phyloP scores from a whole-genome alignment of 768 basidiomycete species.

The Tubosaeta sp. region DNA sequence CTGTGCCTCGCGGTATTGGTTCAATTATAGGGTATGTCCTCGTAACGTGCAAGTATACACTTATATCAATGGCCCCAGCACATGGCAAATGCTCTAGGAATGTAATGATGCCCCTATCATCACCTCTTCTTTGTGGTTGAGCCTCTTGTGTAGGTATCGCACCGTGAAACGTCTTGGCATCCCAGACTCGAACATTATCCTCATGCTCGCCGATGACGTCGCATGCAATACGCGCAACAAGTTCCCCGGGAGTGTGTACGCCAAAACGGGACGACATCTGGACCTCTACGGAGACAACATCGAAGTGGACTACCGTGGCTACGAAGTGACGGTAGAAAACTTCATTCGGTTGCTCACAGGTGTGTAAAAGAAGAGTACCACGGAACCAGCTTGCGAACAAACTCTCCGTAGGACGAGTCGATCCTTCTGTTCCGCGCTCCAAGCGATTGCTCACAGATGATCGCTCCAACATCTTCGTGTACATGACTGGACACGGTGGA shows the following conservation, averaged over 20 bases:
- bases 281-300: slow-evolving; percentile 96
- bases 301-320: slow-evolving; percentile 97
- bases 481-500: slow-evolving; percentile 98
- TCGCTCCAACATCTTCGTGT: slow-evolving; percentile 89
- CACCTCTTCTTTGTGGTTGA: background rate
- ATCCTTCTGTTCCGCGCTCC: slow-evolving; percentile 79
- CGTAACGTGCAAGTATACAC: background rate
- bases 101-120: slow-evolving; percentile 47
- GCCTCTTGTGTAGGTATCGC: slow-evolving; percentile 66
- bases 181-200: slow-evolving; percentile 97
- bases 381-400: background rate
- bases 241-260: slow-evolving; percentile 89
- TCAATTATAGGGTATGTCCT: slow-evolving; percentile 87
- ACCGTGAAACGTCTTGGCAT: slow-evolving; percentile 98
- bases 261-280: slow-evolving; percentile 73
- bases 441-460: slow-evolving; percentile 92
- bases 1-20: slow-evolving; percentile 94
- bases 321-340: slow-evolving; percentile 97
- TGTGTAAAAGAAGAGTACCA: slow-evolving; percentile 31
- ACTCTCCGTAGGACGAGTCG: slow-evolving; percentile 65
- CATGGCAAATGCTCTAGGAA: slow-evolving; percentile 97
- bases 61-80: slow-evolving; percentile 53
- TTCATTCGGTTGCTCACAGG: slow-evolving; percentile 91
- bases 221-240: slow-evolving; percentile 92
- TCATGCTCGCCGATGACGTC: slow-evolving; percentile 97